phyloP scores from a whole-genome alignment of 1,139 yeast genomes.

The Sugiyamaella paludigena region DNA sequence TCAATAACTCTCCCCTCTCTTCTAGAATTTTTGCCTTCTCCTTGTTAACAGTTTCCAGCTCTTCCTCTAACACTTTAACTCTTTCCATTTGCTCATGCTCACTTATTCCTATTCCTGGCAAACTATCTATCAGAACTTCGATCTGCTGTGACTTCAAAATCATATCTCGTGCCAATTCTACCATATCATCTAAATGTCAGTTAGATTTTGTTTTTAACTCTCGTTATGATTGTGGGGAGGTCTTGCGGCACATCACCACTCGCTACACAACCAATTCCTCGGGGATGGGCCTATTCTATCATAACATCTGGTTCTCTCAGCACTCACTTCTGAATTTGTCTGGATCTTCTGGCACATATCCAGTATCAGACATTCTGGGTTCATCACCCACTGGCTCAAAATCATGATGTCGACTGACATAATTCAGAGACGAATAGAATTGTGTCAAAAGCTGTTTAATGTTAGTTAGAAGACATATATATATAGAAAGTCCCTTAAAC shows the following conservation, averaged over 20 bases:
- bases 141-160: constrained; percentile 85
- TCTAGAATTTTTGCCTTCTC: constrained; percentile 57
- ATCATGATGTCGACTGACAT: constrained; percentile 71
- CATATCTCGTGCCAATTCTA: constrained; percentile 70
- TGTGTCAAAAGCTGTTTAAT: constrained; percentile 69
- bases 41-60: constrained; percentile 60
- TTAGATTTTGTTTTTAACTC: too few relatives aligned
- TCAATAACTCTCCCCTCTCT: constrained; percentile 63
- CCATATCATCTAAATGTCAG: constrained; percentile 47
- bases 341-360: constrained; percentile 40
- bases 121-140: constrained; percentile 75
- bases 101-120: constrained; percentile 91
- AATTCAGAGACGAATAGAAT: constrained; percentile 85
- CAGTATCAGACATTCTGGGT: constrained; percentile 52
- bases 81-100: constrained; percentile 67
- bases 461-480: constrained; percentile 21
- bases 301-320: constrained; percentile 2
- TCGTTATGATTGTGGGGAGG: too few relatives aligned
- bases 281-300: too few relatives aligned
- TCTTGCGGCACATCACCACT: too few relatives aligned
- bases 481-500: constrained; percentile 26
- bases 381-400: constrained; percentile 52
- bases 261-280: too few relatives aligned
- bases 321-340: constrained; percentile 41
- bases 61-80: constrained; percentile 62